These are phyloP conservation scores for Candida boidinii DNA, from an alignment of 805 yeast genomes.

Conservation along the genomic window DNA sequence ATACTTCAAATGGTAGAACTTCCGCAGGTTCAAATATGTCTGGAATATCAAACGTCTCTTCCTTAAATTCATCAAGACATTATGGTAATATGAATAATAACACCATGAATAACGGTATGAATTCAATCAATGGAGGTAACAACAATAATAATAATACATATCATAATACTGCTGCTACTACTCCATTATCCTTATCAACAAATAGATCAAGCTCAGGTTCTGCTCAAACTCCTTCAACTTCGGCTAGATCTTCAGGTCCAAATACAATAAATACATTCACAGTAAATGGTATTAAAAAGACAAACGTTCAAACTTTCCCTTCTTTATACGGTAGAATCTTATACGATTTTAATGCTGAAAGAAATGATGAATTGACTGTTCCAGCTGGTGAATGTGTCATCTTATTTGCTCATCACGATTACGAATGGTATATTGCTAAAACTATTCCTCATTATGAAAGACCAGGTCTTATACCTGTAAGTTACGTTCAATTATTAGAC, in stretches of 20 bases:
- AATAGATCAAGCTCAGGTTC: too few species aligned
- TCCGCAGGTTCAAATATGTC: too few species aligned
- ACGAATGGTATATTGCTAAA: constrained; percentile 97
- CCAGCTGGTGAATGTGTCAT: constrained; percentile 81
- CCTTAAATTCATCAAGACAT: too few species aligned
- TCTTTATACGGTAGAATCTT: constrained; percentile 73
- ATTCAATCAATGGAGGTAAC: too few species aligned
- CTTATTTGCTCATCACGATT: constrained; percentile 92
- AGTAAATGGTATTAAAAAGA: constrained; percentile 1
- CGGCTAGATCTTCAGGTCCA: too few species aligned
- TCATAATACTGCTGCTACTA: constrained; percentile 18
- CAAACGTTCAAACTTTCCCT: constrained; percentile 15
- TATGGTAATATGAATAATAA: too few species aligned
- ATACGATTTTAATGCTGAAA: constrained; percentile 79
- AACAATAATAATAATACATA: constrained; percentile 10
- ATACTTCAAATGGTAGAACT: too few species aligned
- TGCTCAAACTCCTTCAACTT: too few species aligned
- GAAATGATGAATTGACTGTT: constrained; percentile 79
- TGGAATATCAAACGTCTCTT: too few species aligned
- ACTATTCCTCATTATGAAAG: constrained; percentile 94
- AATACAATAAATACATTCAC: too few species aligned
- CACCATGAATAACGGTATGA: too few species aligned
- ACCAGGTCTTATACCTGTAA: constrained; percentile 92
- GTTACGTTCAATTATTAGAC: constrained; percentile 81
- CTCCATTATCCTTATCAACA: too few species aligned